A percentile compares a stretch with the other conserved stretches of the same genome.
These are phyloP conservation scores for Ichthyophthirius multifiliis DNA, from an alignment of 169 alveolate genomes.

Conservation along the genomic window DNA sequence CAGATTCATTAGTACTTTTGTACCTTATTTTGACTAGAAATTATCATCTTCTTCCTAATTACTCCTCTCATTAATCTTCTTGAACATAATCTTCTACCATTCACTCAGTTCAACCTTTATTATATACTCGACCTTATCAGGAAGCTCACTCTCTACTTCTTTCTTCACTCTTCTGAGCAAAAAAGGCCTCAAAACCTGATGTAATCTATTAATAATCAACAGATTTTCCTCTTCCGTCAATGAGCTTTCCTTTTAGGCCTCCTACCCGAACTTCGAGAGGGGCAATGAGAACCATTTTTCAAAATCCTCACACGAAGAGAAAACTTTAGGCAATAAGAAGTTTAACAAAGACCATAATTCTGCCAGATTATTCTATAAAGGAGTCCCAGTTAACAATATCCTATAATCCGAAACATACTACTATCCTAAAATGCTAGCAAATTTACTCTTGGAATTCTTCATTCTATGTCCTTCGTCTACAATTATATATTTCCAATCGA, in stretches of 20 bases:
- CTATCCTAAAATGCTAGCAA: conserved; percentile 67
- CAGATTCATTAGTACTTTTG: conserved; percentile 64
- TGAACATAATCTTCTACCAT: conserved; percentile 90
- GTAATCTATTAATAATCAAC: conserved; percentile 77
- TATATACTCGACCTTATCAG: conserved; percentile 90
- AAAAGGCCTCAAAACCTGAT: conserved; percentile 83
- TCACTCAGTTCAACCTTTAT: conserved; percentile 88
- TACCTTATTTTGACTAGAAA: not conserved
- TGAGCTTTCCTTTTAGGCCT: not conserved
- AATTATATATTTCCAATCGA: conserved; percentile 83
- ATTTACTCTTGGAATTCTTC: conserved; percentile 81
- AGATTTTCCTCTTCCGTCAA: conserved; percentile 52
- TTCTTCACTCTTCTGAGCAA: conserved; percentile 84
- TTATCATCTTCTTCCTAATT: conserved; percentile 52
- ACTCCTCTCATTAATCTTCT: conserved; percentile 85
- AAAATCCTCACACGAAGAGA: conserved; percentile 91
- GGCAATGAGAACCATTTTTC: conserved; percentile 74
- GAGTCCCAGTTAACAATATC: conserved; percentile 89
- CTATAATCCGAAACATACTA: conserved; percentile 79
- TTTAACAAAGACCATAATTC: conserved; percentile 88
- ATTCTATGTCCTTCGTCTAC: conserved; percentile 91
- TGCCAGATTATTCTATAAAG: conserved; percentile 87
- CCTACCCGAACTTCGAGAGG: not conserved
- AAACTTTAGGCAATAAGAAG: conserved; percentile 92
- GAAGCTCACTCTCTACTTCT: conserved; percentile 93